A percentile compares a stretch with the other conserved stretches of the same genome.
phyloP scores from a whole-genome alignment of 495 filamentous ascomycete species.

The Astrothelium subdiscretum region DNA sequence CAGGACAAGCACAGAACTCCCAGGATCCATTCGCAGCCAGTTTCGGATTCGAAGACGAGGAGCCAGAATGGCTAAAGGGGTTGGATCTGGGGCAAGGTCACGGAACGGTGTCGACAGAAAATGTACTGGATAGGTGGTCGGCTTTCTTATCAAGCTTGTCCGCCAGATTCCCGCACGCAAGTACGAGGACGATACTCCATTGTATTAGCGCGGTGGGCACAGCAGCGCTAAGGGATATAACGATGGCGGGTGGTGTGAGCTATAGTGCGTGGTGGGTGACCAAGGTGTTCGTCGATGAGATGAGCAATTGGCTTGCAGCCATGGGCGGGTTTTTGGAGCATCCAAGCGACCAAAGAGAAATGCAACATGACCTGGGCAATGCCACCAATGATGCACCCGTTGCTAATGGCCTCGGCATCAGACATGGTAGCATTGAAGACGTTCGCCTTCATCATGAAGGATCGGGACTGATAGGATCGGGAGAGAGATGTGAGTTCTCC shows the following conservation, averaged over 20 bases:
- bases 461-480: neutral
- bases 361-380: neutral
- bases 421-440: neutral
- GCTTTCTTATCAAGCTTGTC: slow-evolving; percentile 68
- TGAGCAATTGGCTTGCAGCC: slow-evolving; percentile 83
- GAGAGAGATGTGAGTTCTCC: neutral
- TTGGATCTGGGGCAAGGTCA: slow-evolving; percentile 11
- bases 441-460: neutral
- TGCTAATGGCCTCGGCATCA: neutral
- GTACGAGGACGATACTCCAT: slow-evolving; percentile 52
- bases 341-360: neutral
- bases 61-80: neutral
- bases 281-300: slow-evolving; percentile 95
- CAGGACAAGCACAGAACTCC: slow-evolving; percentile 29
- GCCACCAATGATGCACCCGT: neutral
- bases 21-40: slow-evolving; percentile 30
- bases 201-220: slow-evolving; percentile 58
- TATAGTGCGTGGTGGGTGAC: slow-evolving; percentile 97
- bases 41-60: slow-evolving; percentile 14
- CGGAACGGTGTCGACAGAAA: slow-evolving; percentile 32
- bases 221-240: slow-evolving; percentile 64
- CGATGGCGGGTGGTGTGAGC: slow-evolving; percentile 67
- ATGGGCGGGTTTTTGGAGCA: slow-evolving; percentile 77
- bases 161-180: slow-evolving; percentile 58
- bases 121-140: slow-evolving; percentile 74